Conservation (phyloP, 2,329 filamentous ascomycete genomes). For the Fusarium euwallaceae region DNA sequence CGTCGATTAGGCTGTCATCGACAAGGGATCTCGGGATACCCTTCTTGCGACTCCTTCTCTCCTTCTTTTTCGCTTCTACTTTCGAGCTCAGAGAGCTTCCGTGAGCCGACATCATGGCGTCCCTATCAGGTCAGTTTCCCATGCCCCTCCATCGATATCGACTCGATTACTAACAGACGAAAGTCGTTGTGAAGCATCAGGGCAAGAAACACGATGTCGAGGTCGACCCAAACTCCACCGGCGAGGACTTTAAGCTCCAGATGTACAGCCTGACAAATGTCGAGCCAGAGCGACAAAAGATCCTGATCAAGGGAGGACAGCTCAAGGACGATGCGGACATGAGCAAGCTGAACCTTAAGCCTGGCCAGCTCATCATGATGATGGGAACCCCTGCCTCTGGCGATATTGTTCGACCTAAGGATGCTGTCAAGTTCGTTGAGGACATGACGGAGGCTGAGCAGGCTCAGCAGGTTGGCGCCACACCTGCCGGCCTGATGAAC, state of each 20-base stretch:
- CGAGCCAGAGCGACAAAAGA: conserved; percentile 96
- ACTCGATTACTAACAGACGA: conserved; percentile 30
- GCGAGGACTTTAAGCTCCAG: conserved; percentile 96
- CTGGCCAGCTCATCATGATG: conserved; percentile 93
- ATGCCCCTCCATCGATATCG: conserved; percentile 23
- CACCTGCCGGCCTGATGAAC: conserved; percentile 89
- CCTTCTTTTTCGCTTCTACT: conserved; percentile 4
- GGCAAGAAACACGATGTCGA: conserved; percentile 97
- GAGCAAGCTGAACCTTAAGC: conserved; percentile 85
- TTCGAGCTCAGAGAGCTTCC: conserved; percentile 21
- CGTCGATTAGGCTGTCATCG: not conserved
- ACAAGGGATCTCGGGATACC: conserved; percentile 2
- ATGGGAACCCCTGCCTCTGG: conserved; percentile 83
- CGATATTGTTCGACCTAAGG: conserved; percentile 78
- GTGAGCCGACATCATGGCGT: conserved; percentile 60
- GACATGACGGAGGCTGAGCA: conserved; percentile 97
- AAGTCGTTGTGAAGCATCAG: conserved; percentile 93
- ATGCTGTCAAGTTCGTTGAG: conserved; percentile 89
- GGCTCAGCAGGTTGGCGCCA: conserved; percentile 85
- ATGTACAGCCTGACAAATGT: conserved; percentile 95
- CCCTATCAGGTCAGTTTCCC: conserved; percentile 64
- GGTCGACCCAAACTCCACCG: conserved; percentile 84
- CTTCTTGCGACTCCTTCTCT: not conserved
- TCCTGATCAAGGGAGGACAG: conserved; percentile 92
- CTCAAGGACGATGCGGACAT: conserved; percentile 96